phyloP scores from a whole-genome alignment of 768 basidiomycete genomes.

The Trametes punicea region DNA sequence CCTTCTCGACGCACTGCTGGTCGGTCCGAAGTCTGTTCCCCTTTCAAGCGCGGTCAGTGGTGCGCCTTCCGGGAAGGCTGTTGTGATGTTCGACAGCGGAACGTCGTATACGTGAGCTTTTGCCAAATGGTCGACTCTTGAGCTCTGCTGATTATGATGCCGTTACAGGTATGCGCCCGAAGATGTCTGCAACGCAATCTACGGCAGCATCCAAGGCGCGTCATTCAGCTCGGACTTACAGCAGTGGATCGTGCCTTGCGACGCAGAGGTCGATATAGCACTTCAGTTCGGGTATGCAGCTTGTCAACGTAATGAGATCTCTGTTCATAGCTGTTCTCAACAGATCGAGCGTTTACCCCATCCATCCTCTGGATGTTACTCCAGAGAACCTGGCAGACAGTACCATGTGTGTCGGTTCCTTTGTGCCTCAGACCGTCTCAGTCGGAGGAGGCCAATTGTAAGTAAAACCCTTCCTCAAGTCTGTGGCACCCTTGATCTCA shows the following conservation, averaged over 20 bases:
- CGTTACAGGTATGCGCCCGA: conserved; percentile 60
- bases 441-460: conserved; percentile 68
- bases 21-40: conserved; percentile 47
- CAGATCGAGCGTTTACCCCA: conserved; percentile 70
- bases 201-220: conserved; percentile 63
- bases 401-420: conserved; percentile 66
- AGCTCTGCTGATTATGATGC: neutral
- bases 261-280: conserved; percentile 71
- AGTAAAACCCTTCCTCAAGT: conserved; percentile 23
- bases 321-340: neutral
- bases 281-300: conserved; percentile 67
- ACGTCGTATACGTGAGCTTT: conserved; percentile 70
- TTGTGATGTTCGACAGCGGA: conserved; percentile 76
- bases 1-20: conserved; percentile 67
- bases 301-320: neutral
- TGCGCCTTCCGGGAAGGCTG: conserved; percentile 68
- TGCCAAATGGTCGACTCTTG: neutral
- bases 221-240: conserved; percentile 46
- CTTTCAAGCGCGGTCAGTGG: conserved; percentile 53
- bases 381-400: conserved; percentile 44
- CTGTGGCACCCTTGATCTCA: neutral
- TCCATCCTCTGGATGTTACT: conserved; percentile 77
- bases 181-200: conserved; percentile 66
- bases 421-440: conserved; percentile 59
- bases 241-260: conserved; percentile 75